Base-by-base conservation (phyloP, 2,329 filamentous ascomycete species). In the Colletotrichum lindemuthianum region DNA sequence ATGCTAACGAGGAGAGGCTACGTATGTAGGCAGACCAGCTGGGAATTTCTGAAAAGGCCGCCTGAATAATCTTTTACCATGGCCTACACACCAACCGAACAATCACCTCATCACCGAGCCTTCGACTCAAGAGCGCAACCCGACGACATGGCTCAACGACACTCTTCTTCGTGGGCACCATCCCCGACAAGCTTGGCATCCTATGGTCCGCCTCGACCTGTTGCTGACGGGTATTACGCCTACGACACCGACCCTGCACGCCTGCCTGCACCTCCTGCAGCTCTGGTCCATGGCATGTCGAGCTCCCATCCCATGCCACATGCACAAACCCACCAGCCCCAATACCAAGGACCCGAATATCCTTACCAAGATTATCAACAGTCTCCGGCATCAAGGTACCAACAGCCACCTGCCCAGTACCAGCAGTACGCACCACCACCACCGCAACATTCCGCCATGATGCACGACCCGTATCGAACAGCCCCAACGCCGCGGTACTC, bases 121-220 rank as follows among this genome's bases (percentile, higher is more conserved):
- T 70, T 47, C 75, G 54, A 57, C 6, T n/a, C 16, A n/a, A 47
- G 39, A 67, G 71, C 73, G 61, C 71, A 71, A 70, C 69, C 69
- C 66, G 75, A 75, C 71, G 70, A 70, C 57, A 79, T 79, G 77
- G 72, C 76, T 66, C 73, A 74, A 70, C 70, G 74, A 56, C 71
- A 71, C 50, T 72, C 72, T 66, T 67, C 67, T 66, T 67, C 67
- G 66, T 77, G 72, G 74, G 65, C 67, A 41, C 71, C 57, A 8
- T 56, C 55, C n/a, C 70, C 65, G 43, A 67, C 70, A 24, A 24
- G 24, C 24, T 3, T 24, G 24, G 24, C 24, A 24, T 24, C 24
- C 51, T 74, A 74, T 39, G 68, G 68, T 59, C 72, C 73, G 63
- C 60, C 70, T 7, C 67, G 70, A 61, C 69, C 71, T 65, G 71